phyloP scores from a whole-genome alignment of 1,284 basidiomycete genomes.

The Boletellus dicymbophilus region DNA sequence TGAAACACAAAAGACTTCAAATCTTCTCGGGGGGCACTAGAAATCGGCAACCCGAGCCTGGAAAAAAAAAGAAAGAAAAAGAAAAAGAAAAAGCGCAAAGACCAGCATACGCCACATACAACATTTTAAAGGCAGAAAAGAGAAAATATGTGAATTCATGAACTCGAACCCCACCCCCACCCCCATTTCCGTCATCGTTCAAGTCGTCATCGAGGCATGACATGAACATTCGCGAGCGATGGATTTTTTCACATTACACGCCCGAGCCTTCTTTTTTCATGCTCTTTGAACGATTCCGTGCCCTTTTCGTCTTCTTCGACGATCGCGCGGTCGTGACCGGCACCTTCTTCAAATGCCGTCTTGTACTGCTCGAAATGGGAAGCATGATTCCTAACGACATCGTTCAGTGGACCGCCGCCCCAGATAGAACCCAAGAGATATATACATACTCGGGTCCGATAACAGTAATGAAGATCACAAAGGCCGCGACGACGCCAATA shows the following conservation, averaged over 20 bases:
- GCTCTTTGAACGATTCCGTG: constrained; percentile 8
- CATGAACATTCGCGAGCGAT: background rate
- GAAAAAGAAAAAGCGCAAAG: too few species aligned
- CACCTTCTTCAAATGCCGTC: constrained; percentile 78
- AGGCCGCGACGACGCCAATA: constrained; percentile 75
- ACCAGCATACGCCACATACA: too few species aligned
- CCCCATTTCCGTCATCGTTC: too few species aligned
- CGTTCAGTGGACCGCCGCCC: background rate
- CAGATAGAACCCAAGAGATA: background rate
- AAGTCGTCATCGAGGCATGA: constrained; percentile 3
- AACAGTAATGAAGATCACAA: constrained; percentile 66
- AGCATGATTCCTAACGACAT: constrained; percentile 61
- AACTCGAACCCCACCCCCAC: too few species aligned
- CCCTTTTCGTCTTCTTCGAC: constrained; percentile 12
- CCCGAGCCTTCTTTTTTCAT: background rate
- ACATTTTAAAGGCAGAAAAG: too few species aligned
- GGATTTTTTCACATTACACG: constrained; percentile 14
- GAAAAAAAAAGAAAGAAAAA: too few species aligned
- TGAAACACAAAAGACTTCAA: too few species aligned
- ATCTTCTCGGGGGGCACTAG: too few species aligned
- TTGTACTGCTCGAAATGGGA: constrained; percentile 84
- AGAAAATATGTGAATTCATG: too few species aligned
- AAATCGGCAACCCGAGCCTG: too few species aligned
- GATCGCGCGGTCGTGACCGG: constrained; percentile 45
- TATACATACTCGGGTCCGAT: constrained; percentile 72